Conservation (phyloP, 306 rosid species). For the Erythrophleum fordii region DNA sequence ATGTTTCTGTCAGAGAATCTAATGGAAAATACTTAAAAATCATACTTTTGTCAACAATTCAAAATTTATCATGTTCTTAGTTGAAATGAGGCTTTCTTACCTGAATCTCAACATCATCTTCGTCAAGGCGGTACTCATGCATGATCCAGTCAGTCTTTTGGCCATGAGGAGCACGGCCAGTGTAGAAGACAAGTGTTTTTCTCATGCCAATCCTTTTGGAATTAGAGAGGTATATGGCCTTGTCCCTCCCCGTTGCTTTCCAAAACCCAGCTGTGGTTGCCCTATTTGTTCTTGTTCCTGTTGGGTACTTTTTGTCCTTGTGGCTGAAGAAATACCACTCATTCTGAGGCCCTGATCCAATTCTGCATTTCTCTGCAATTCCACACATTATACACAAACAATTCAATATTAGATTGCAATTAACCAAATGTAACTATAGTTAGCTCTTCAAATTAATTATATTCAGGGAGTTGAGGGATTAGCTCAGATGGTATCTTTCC, state of each 20-base stretch:
- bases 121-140: constrained; percentile 97
- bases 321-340: constrained; percentile 99
- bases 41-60: too few species aligned
- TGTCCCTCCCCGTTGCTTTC: constrained; percentile 99
- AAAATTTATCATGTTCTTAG: too few species aligned
- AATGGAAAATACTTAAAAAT: too few species aligned
- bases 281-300: constrained; percentile 92
- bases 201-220: constrained; percentile 94
- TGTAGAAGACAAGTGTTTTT: constrained; percentile 94
- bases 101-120: constrained; percentile 69
- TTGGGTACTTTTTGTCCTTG: constrained; percentile 95
- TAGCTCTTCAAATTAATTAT: too few species aligned
- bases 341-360: constrained; percentile 93
- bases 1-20: too few species aligned
- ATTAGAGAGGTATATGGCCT: constrained; percentile 72
- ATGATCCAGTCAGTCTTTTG: constrained; percentile 98
- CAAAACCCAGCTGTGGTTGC: constrained; percentile 98
- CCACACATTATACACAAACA: not conserved
- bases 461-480: too few species aligned
- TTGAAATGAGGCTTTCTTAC: constrained; percentile 26
- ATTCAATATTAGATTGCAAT: not conserved
- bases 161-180: constrained; percentile 99
- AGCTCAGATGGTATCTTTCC: too few species aligned
- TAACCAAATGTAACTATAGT: too few species aligned
- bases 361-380: constrained; percentile 78